A percentile compares a stretch with the other conserved stretches of the same genome.
Evolutionary conservation across 495 filamentous ascomycete species (phyloP).

Genomic region (Xylaria palmicola): DNA sequence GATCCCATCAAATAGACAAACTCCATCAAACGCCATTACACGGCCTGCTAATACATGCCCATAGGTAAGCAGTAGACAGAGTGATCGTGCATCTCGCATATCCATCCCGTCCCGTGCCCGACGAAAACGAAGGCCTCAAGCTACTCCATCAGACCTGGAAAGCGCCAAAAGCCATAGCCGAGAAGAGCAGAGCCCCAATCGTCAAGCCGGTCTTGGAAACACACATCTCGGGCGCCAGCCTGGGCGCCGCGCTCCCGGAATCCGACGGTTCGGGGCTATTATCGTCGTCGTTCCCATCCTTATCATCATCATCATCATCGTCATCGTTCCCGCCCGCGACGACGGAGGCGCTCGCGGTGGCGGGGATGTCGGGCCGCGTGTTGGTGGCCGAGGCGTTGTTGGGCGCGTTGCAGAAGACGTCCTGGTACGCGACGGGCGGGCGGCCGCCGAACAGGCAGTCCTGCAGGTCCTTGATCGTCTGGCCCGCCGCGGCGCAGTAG

Average conservation of each 20-base stretch:
- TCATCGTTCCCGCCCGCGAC: constrained; percentile 22
- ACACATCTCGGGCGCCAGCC: constrained; percentile 17
- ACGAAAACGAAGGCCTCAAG: too few relatives aligned
- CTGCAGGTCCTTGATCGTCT: constrained; percentile 36
- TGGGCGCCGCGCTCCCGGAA: constrained; percentile 17
- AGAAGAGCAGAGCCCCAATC: constrained; percentile 25
- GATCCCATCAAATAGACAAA: not conserved
- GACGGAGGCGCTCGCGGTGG: constrained; percentile 26
- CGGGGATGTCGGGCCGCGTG: constrained; percentile 23
- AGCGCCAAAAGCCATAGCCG: constrained; percentile 26
- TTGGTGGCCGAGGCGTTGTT: constrained; percentile 44
- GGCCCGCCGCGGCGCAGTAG: constrained; percentile 51
- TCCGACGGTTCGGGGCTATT: constrained; percentile 2
- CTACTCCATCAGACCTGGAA: constrained; percentile 24
- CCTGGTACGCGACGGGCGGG: constrained; percentile 31
- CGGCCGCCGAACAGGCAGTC: constrained; percentile 37
- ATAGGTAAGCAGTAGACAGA: not conserved
- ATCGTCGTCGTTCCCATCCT: not conserved
- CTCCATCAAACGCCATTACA: not conserved
- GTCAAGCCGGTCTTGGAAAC: constrained; percentile 22
- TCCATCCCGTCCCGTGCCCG: not conserved
- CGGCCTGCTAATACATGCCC: too few relatives aligned
- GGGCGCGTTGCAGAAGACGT: constrained; percentile 42
- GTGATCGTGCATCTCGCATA: not conserved
- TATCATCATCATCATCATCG: not conserved